Evolutionary conservation across 257 asterid species (phyloP).

Genomic region (Solanum verrucosum): DNA sequence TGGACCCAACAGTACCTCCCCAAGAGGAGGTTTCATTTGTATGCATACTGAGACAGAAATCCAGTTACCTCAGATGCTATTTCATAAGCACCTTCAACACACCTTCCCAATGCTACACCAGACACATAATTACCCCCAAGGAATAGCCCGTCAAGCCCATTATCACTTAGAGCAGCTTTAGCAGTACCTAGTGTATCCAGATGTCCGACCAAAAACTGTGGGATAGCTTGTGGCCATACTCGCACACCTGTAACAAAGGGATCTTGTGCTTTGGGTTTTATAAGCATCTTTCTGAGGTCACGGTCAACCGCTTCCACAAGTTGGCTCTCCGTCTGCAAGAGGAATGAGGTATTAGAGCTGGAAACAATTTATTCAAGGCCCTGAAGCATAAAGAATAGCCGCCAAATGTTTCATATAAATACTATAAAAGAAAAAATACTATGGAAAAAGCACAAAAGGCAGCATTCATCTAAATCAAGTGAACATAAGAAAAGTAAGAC

Average conservation of each 20-base stretch:
- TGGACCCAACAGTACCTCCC: not conserved
- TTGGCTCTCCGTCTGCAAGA: slow-evolving; percentile 61
- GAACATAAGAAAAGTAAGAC: not conserved
- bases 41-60: slow-evolving; percentile 43
- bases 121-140: slow-evolving; percentile 86
- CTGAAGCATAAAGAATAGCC: not conserved
- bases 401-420: not conserved
- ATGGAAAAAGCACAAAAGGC: not conserved
- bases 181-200: slow-evolving; percentile 61
- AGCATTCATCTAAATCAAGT: not conserved
- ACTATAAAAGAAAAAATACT: not conserved
- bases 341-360: slow-evolving; percentile 9
- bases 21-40: slow-evolving; percentile 18
- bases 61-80: slow-evolving; percentile 63
- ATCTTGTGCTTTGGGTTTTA: slow-evolving; percentile 52
- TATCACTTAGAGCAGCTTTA: slow-evolving; percentile 41
- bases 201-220: slow-evolving; percentile 87
- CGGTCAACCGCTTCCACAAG: slow-evolving; percentile 90
- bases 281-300: slow-evolving; percentile 91
- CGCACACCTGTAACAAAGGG: slow-evolving; percentile 70
- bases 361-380: not conserved
- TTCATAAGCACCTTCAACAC: slow-evolving; percentile 89
- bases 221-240: slow-evolving; percentile 93
- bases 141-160: slow-evolving; percentile 63
- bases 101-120: slow-evolving; percentile 94